Conservation (phyloP, 2,329 filamentous ascomycete genomes). For the Parastagonospora avenae region DNA sequence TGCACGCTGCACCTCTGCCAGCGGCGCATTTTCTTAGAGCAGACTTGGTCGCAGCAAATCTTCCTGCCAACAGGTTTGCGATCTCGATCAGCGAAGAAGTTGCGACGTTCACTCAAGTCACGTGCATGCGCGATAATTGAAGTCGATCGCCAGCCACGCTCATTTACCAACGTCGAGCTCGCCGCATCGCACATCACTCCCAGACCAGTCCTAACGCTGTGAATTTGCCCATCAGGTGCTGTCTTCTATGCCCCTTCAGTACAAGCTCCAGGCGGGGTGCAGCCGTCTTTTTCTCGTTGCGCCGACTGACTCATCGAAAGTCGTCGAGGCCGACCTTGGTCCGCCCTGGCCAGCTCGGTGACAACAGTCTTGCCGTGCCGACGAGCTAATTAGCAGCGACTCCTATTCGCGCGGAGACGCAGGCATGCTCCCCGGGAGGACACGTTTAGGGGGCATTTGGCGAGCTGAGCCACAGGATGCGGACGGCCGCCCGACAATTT, state of each 20-base stretch:
- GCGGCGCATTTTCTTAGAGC: background rate
- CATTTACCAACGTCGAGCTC: background rate
- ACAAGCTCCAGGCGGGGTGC: constrained; percentile 33
- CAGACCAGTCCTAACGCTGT: background rate
- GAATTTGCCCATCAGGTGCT: constrained; percentile 26
- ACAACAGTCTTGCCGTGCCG: constrained; percentile 24
- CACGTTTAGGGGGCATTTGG: constrained; percentile 13
- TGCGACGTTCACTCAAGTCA: background rate
- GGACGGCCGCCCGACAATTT: constrained; percentile 17
- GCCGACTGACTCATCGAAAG: constrained; percentile 27
- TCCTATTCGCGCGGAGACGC: constrained; percentile 23
- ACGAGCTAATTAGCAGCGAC: constrained; percentile 5
- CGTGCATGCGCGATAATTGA: constrained; percentile 1
- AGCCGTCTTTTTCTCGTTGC: constrained; percentile 33
- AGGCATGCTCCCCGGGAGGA: constrained; percentile 20
- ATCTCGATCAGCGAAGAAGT: background rate
- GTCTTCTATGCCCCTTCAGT: constrained; percentile 17
- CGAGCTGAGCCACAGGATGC: constrained; percentile 6
- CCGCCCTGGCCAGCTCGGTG: constrained; percentile 20
- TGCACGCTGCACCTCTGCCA: background rate
- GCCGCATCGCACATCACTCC: background rate
- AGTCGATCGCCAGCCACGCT: background rate
- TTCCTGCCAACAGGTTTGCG: background rate
- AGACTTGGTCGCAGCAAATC: background rate
- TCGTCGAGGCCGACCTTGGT: background rate